phyloP scores from a whole-genome alignment of 2,329 filamentous ascomycete genomes.

The Pezicula neosporulosa region DNA sequence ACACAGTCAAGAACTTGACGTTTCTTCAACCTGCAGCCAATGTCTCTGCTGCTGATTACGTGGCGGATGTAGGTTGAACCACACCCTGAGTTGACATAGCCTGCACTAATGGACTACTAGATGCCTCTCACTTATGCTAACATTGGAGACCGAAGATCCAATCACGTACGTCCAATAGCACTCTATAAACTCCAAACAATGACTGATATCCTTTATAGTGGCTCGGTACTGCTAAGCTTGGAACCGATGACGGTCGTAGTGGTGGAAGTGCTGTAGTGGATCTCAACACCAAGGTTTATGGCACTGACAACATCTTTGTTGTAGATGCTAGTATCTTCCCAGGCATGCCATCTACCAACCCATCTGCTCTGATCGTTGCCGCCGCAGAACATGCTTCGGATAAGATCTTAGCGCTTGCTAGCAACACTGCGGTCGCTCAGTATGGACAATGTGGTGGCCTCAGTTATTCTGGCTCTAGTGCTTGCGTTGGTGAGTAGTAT shows the following conservation, averaged over 20 bases:
- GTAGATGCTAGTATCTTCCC: conserved; percentile 69
- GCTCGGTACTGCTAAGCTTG: conserved; percentile 58
- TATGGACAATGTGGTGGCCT: conserved; percentile 23
- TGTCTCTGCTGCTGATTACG: conserved; percentile 51
- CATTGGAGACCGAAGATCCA: conserved; percentile 21
- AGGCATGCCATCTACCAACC: conserved; percentile 66
- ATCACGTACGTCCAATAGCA: conserved; percentile 25
- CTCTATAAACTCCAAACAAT: too few relatives aligned
- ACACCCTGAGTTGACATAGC: neutral
- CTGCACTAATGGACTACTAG: conserved; percentile 6
- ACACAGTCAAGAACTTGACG: conserved; percentile 50
- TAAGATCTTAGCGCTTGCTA: conserved; percentile 23
- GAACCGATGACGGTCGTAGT: conserved; percentile 41
- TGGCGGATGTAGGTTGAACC: conserved; percentile 40
- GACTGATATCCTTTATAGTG: conserved; percentile 25
- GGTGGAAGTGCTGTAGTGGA: conserved; percentile 59
- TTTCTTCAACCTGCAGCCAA: conserved; percentile 51
- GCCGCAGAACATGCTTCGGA: conserved; percentile 49
- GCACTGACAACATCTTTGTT: conserved; percentile 65
- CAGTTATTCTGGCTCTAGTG: conserved; percentile 8
- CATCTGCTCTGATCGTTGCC: conserved; percentile 60
- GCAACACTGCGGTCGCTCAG: conserved; percentile 1
- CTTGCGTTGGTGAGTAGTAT: conserved; percentile 7
- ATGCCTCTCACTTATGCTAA: conserved; percentile 23
- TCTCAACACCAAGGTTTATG: conserved; percentile 59